These are phyloP conservation scores for Aspergillus viridinutans DNA, from an alignment of 2,329 filamentous ascomycete genomes.

Conservation along the genomic window DNA sequence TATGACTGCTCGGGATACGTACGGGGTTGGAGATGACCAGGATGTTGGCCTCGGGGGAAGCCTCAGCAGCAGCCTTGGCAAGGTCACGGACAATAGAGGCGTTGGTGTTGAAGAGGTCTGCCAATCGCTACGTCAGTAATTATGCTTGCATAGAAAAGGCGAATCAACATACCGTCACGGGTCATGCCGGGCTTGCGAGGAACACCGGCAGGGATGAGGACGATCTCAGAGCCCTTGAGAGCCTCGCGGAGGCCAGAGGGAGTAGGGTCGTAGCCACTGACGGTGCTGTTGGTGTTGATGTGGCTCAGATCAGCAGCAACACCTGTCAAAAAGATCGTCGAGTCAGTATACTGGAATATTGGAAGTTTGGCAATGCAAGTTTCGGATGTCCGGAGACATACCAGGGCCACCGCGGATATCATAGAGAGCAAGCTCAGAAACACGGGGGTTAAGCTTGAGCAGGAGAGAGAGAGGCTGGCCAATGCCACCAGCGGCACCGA, in stretches of 20 bases:
- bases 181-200: conserved; percentile 99
- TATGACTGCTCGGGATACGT: conserved; percentile 24
- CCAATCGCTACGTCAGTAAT: conserved; percentile 5
- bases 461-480: conserved; percentile 96
- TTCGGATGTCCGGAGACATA: conserved; percentile 46
- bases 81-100: conserved; percentile 98
- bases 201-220: conserved; percentile 96
- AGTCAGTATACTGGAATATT: conserved; percentile 1
- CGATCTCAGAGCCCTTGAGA: conserved; percentile 84
- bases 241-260: conserved; percentile 70
- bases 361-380: background rate
- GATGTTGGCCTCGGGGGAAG: conserved; percentile 87
- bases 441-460: conserved; percentile 96
- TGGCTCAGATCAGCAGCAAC: conserved; percentile 97
- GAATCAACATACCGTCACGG: conserved; percentile 68
- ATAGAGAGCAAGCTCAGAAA: conserved; percentile 92
- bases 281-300: conserved; percentile 97
- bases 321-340: conserved; percentile 52
- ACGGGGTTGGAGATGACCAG: conserved; percentile 97
- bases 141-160: background rate
- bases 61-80: conserved; percentile 87
- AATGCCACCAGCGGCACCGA: conserved; percentile 96
- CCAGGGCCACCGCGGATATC: conserved; percentile 93
- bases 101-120: conserved; percentile 99
- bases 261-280: conserved; percentile 82